Base-by-base conservation (phyloP, 202 grass and related monocot species). In the Musa balbisiana region DNA sequence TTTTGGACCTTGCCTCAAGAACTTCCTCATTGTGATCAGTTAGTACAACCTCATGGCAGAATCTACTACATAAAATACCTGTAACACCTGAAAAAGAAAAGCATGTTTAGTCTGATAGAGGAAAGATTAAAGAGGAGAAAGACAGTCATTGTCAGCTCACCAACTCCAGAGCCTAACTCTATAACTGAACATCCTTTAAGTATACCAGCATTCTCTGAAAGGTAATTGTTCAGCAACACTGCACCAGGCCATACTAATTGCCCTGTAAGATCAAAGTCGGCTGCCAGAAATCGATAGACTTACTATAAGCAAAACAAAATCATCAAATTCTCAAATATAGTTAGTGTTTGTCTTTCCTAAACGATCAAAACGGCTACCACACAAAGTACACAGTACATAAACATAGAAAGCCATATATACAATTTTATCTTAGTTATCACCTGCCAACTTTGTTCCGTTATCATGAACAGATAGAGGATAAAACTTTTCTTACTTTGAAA, bases 21-120 rank as follows among this genome's bases (percentile, higher is more conserved):
- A 98, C 94, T 94, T 94, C 91, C 56, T 93, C 94, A 84, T 92
- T 94, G 86, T 94, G 89, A 78, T 94, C 94, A 58, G 94, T 94
- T 79, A 98, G 75, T 52, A 98, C 80, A 70, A 85, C 83, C 69
- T 89, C 77, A 81, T 74, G 72, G 81, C 91, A 92, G 79, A 94
- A 94, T 85, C 72, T 83, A 76, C 91, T 94, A 63, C 88, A 98
- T 69, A 98, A 86, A 85, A 94, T 85, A 75, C 91, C 88, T 8
- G 91, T 98, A 87, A 98, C 89, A 33, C 94, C 94, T 94, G 77
- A 15, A 80, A 63, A 79, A 49, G 51, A 64, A 84, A 14, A 87
- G 55, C 62, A 79, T 70, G 12, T 19, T 55, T 71, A 70, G 27
- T 33, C 16, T 11, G 15, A 67, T 15, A 67, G 62, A 59, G 26